Percentiles rank a stretch among this genome's conserved stretches.
Evolutionary conservation across 2,329 filamentous ascomycete genomes (phyloP).

Genomic region (Sarocladium strictum): DNA sequence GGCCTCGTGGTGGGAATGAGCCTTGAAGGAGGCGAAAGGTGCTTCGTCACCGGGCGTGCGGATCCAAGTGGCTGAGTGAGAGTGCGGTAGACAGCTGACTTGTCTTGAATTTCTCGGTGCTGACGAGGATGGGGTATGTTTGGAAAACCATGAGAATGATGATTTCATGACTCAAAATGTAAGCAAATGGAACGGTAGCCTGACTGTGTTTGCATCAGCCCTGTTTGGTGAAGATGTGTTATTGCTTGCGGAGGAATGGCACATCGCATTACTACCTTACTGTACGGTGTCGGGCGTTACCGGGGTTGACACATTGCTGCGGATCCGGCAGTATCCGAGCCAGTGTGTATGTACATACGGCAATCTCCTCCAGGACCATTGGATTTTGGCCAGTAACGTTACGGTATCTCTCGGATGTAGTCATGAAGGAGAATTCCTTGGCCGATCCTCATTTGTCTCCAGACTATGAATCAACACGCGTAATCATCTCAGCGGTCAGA

Average conservation of each 20-base stretch:
- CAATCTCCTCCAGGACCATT: no score
- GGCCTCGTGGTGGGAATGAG: neutral
- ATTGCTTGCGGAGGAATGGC: no score
- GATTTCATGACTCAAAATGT: neutral
- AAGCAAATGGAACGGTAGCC: neutral
- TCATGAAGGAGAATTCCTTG: neutral
- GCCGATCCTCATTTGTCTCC: neutral
- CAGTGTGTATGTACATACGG: no score
- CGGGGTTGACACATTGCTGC: neutral
- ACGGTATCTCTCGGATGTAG: no score
- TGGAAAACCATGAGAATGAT: neutral
- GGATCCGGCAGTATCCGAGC: constrained; percentile 1
- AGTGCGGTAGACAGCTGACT: neutral
- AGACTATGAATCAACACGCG: no score
- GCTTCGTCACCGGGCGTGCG: neutral
- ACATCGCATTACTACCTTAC: no score
- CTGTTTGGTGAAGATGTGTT: neutral
- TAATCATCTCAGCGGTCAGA: neutral
- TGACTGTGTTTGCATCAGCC: neutral
- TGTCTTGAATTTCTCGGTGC: neutral
- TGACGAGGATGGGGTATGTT: neutral
- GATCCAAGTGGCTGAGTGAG: neutral
- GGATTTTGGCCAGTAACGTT: no score
- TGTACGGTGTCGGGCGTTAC: neutral
- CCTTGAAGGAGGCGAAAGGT: neutral